Percentiles rank a stretch among this genome's conserved stretches.
Evolutionary conservation across 768 basidiomycete genomes (phyloP).

Genomic region (Tylopilus sp.): DNA sequence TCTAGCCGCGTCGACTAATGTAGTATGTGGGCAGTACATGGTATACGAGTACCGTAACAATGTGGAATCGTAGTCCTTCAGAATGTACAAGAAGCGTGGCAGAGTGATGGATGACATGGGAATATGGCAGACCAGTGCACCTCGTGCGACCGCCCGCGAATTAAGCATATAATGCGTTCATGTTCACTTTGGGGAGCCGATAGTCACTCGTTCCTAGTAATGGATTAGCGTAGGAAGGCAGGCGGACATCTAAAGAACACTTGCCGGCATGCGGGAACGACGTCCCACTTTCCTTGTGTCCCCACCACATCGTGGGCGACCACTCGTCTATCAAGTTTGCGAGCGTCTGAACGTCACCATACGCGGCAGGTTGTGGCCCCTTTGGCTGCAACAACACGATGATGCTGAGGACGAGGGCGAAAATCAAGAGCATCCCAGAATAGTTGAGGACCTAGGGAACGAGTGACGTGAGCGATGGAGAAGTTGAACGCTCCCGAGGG

Average conservation of each 20-base stretch:
- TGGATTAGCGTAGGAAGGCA: neutral
- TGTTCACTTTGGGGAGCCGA: conserved; percentile 19
- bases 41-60: neutral
- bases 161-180: conserved; percentile 21
- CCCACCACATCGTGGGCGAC: conserved; percentile 34
- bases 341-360: conserved; percentile 34
- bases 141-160: neutral
- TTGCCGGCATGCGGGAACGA: conserved; percentile 20
- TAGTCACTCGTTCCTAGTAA: conserved; percentile 23
- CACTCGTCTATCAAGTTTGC: conserved; percentile 36
- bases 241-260: neutral
- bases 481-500: neutral
- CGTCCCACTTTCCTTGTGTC: conserved; percentile 15
- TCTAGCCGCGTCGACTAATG: neutral
- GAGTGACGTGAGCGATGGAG: neutral
- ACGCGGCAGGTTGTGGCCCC: conserved; percentile 31
- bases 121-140: neutral
- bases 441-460: conserved; percentile 28
- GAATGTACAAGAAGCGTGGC: neutral
- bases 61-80: neutral
- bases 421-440: conserved; percentile 14
- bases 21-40: neutral
- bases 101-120: neutral
- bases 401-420: conserved; percentile 16
- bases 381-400: conserved; percentile 13